These are phyloP conservation scores for Neurospora sp. DNA, from an alignment of 495 filamentous ascomycete species.

Conservation along the genomic window DNA sequence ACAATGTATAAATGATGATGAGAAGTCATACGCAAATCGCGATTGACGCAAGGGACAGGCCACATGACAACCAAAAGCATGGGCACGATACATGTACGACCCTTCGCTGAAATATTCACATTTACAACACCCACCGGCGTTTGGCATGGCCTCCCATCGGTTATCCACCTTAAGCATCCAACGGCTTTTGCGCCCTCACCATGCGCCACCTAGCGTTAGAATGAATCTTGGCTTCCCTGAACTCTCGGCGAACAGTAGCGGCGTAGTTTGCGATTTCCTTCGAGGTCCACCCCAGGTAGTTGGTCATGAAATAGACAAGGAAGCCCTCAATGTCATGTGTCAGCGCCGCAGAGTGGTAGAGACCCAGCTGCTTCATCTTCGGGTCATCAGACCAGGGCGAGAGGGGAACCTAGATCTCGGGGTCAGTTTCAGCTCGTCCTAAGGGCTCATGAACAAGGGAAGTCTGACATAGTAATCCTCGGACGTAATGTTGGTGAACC, in stretches of 20 bases:
- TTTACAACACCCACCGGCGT: no score
- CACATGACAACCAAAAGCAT: neutral
- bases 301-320: neutral
- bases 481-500: neutral
- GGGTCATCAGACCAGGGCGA: neutral
- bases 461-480: neutral
- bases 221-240: neutral
- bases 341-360: neutral
- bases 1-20: neutral
- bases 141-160: neutral
- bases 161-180: neutral
- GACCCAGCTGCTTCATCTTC: conserved; percentile 1
- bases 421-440: neutral
- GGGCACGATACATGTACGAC: neutral
- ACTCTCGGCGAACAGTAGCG: neutral
- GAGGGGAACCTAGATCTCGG: neutral
- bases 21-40: neutral
- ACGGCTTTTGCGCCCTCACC: neutral
- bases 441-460: neutral
- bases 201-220: neutral
- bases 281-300: neutral
- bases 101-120: neutral
- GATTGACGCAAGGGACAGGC: neutral
- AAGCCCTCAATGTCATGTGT: neutral
- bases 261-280: neutral